These are phyloP conservation scores for Amanita pseudoporphyria DNA, from an alignment of 768 basidiomycete species.

Conservation along the genomic window DNA sequence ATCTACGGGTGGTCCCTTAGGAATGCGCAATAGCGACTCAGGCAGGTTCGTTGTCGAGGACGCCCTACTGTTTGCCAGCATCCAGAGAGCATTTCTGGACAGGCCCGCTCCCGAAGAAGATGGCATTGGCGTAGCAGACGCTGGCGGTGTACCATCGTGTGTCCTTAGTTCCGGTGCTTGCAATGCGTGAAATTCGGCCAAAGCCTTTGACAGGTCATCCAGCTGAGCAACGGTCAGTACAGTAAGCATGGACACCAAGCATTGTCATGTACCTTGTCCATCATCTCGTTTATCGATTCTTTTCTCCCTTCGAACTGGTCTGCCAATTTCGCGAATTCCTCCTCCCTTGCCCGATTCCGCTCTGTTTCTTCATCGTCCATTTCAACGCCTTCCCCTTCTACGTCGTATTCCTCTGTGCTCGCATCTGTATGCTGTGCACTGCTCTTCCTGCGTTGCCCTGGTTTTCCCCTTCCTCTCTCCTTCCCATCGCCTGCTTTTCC, in stretches of 20 bases:
- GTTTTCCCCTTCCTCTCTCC: slow-evolving; percentile 24
- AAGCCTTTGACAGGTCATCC: slow-evolving; percentile 43
- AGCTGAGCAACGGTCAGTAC: slow-evolving; percentile 28
- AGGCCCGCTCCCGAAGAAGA: no score
- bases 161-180: slow-evolving; percentile 37
- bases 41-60: background rate
- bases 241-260: background rate
- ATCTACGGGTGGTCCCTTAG: background rate
- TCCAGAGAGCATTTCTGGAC: background rate
- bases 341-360: slow-evolving; percentile 45
- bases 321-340: slow-evolving; percentile 58
- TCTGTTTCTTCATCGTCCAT: slow-evolving; percentile 47
- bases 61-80: background rate
- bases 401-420: slow-evolving; percentile 24
- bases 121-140: no score
- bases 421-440: slow-evolving; percentile 14
- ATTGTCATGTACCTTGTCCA: slow-evolving; percentile 50
- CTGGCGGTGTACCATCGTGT: background rate
- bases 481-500: slow-evolving; percentile 23
- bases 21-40: background rate
- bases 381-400: slow-evolving; percentile 41
- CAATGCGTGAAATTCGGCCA: slow-evolving; percentile 41
- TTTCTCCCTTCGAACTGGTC: slow-evolving; percentile 64
- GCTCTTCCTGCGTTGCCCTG: slow-evolving; percentile 4
- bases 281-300: slow-evolving; percentile 59